These are phyloP conservation scores for Selaginella tamariscina DNA, from an alignment of 75 land plant species.

Conservation along the genomic window DNA sequence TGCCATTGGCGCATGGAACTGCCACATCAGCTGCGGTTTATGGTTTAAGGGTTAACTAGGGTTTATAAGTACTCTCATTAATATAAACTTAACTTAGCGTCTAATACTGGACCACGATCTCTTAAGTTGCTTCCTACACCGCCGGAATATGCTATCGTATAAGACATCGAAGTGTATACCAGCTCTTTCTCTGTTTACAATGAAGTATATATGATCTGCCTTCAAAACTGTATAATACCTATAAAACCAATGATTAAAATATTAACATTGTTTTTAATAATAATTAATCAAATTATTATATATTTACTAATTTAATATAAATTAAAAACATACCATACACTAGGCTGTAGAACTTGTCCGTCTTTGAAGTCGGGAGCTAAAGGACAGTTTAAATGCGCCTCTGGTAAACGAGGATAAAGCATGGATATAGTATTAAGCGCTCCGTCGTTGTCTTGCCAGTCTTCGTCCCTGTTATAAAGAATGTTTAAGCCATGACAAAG, in stretches of 20 bases:
- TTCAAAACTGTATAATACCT: slow-evolving; percentile 91
- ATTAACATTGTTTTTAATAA: too few species aligned
- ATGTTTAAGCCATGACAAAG: too few species aligned
- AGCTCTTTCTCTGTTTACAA: slow-evolving; percentile 74
- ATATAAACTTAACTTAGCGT: too few species aligned
- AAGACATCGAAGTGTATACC: slow-evolving; percentile 88
- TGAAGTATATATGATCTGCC: slow-evolving; percentile 81
- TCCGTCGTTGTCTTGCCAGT: slow-evolving; percentile 97
- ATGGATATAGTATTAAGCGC: slow-evolving; percentile 88
- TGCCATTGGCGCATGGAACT: too few species aligned
- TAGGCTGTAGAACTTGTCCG: slow-evolving; percentile 62
- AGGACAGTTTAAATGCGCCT: slow-evolving; percentile 45
- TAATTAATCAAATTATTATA: too few species aligned
- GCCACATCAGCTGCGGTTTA: too few species aligned
- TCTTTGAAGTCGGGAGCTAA: slow-evolving; percentile 40
- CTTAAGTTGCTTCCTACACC: too few species aligned
- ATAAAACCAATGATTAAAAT: too few species aligned
- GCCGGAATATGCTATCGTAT: slow-evolving; percentile 68
- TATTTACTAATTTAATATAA: too few species aligned
- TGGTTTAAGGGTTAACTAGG: too few species aligned
- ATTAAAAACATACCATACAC: slow-evolving; percentile 96
- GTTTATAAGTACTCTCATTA: too few species aligned
- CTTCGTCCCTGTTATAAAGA: slow-evolving; percentile 98
- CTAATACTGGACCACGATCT: too few species aligned
- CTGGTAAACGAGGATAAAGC: slow-evolving; percentile 76